Percentiles rank a stretch among this genome's conserved stretches.
phyloP scores from a whole-genome alignment of 129 eudicot genomes.

The Flaveria sonorensis region DNA sequence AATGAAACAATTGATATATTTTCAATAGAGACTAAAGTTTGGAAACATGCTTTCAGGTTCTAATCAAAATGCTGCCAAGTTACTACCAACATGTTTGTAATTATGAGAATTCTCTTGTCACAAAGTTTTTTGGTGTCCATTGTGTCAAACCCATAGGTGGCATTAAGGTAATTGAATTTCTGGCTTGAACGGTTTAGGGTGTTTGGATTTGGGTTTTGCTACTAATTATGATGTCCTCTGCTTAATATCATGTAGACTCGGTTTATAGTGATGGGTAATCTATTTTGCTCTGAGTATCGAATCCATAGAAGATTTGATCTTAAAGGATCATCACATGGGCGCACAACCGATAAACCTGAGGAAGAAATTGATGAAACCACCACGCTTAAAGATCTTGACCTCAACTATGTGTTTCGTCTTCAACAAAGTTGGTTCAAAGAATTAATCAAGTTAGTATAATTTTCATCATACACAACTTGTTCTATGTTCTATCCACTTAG shows the following conservation, averaged over 20 bases:
- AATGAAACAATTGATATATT: slow-evolving; percentile 3
- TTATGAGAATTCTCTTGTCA: slow-evolving; percentile 88
- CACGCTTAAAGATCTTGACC: slow-evolving; percentile 96
- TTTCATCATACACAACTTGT: background rate
- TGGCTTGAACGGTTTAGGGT: slow-evolving; percentile 3
- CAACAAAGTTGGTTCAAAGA: slow-evolving; percentile 80
- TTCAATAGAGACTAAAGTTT: slow-evolving; percentile 19
- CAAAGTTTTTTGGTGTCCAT: slow-evolving; percentile 92
- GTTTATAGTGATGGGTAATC: slow-evolving; percentile 94
- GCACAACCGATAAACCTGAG: slow-evolving; percentile 80
- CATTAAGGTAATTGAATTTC: slow-evolving; percentile 54
- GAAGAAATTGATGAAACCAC: slow-evolving; percentile 96
- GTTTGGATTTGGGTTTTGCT: slow-evolving; percentile 7
- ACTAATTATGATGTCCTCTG: background rate
- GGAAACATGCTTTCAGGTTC: slow-evolving; percentile 53
- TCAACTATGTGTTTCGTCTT: slow-evolving; percentile 81
- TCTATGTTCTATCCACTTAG: background rate
- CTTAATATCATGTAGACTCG: slow-evolving; percentile 57
- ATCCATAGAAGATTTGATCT: slow-evolving; percentile 95
- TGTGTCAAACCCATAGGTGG: slow-evolving; percentile 98
- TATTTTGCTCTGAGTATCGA: slow-evolving; percentile 93
- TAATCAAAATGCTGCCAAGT: slow-evolving; percentile 88
- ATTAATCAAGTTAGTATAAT: slow-evolving; percentile 66
- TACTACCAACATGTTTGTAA: slow-evolving; percentile 82
- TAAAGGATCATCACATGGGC: slow-evolving; percentile 95